Evolutionary conservation across 495 filamentous ascomycete species (phyloP).

Genomic region (Aspergillus cristatus): DNA sequence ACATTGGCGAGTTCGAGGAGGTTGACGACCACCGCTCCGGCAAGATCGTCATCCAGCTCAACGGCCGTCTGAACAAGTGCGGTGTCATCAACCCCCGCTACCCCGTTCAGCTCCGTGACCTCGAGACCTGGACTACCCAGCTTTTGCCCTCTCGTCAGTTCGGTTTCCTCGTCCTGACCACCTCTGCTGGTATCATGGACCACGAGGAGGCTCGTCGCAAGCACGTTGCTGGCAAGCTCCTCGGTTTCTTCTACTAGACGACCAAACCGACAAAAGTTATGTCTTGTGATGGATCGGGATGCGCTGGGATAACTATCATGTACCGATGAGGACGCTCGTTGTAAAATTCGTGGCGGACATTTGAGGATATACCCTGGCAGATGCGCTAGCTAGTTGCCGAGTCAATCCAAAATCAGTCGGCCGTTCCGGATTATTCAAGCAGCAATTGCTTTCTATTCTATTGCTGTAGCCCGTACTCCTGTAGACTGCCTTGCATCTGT

Average conservation of each 20-base stretch:
- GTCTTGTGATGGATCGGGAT: constrained; percentile 5
- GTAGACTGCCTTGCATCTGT: neutral
- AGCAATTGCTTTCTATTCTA: neutral
- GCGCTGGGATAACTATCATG: neutral
- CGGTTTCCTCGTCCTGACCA: constrained; percentile 97
- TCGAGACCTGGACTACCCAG: constrained; percentile 99
- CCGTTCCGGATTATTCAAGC: neutral
- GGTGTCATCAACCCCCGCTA: constrained; percentile 98
- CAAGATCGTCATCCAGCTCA: constrained; percentile 96
- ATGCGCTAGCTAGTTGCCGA: constrained; percentile 17
- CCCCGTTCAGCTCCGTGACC: constrained; percentile 92
- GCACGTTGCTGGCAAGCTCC: constrained; percentile 93
- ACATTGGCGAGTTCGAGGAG: constrained; percentile 99
- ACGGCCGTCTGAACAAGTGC: constrained; percentile 94
- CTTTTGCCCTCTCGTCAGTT: constrained; percentile 98
- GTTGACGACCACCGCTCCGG: constrained; percentile 98
- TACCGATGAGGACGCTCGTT: neutral
- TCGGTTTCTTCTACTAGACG: constrained; percentile 91
- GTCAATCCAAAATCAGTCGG: constrained; percentile 9
- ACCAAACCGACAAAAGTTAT: constrained; percentile 23
- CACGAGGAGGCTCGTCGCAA: constrained; percentile 98
- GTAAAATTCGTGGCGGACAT: constrained; percentile 5
- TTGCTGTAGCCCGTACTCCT: neutral
- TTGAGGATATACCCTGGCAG: constrained; percentile 11
- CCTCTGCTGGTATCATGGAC: constrained; percentile 98